Base-by-base conservation (phyloP, 345 rosid genomes). In the Eucalyptus brandiana region DNA sequence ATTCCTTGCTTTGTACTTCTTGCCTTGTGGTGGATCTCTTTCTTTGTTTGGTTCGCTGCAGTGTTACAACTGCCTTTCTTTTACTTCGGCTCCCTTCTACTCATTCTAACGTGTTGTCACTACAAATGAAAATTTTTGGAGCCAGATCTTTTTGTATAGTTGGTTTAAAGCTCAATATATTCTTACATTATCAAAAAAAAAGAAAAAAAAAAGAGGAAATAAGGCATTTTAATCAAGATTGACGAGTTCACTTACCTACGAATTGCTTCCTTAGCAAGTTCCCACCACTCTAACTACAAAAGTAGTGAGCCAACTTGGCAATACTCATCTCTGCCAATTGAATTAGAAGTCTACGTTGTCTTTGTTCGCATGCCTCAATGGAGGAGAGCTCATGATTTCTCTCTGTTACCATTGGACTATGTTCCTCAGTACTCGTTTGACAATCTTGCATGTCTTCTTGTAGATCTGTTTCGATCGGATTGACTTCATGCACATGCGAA, bases 31-130 rank as follows among this genome's bases (percentile, higher is more conserved):
- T 49, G 1, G 50, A 49, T 49, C 50, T 49, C 50, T 49, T 49
- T 49, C 16, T 49, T 49, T 49, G 50, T 49, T 49, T 49, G 50
- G 50, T 13, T 49, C 13, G 50, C 16, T 49, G 3, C 6, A 49
- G 50, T 49, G 51, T 15, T 49, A 15, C 3, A 49, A 49, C 18
- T 49, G 3, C 51, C 51, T 49, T 49, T 49, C 51, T 49, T 49
- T 49, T 49, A 14, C 51, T 49, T 49, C 51, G 7, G 7, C 51
- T 2, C 51, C 7, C 51, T 49, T 49, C 51, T 18, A 49, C 51
- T 49, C 18, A 5, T 49, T 49, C 1, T 2, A 1, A 49, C 0
- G 0, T 49, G 0, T 15, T 15, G 18, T 49, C 51, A 49, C 51
- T 49, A 49, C 7, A 49, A 49, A 49, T 49, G 0, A 49, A 49